Evolutionary conservation across 1,284 basidiomycete species (phyloP), one percentile per base, ranked within the genome.

Genomic region (Heliocybe sulcata): DNA sequence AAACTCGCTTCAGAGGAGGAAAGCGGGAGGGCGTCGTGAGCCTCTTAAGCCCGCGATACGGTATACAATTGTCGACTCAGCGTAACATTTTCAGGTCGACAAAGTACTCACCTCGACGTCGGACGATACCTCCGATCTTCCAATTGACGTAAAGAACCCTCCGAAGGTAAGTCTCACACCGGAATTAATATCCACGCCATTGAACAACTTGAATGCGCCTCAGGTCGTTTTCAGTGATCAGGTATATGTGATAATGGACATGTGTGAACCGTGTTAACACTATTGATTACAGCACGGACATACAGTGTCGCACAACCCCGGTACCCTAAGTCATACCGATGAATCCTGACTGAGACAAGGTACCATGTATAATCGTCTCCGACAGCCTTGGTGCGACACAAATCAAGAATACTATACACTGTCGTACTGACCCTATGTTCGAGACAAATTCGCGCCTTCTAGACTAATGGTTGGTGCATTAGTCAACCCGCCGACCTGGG

Each of bases 1-100:
- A 48, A 38, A 65, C 63, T 2, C 60, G 57, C 20, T 58, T 57
- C 45, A 54, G 63, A 38, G 62, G 63, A 11, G 62, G 64, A 12
- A 62, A 59, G 35, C 61, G 58, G 23, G 60, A 63, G 47, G 61
- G 64, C 10, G 49, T 60, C 55, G 63, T 49, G 27, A 26, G 45
- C n/a, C 4, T n/a, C 9, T 22, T 31, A 25, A 20, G n/a, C 27
- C 29, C 29, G 3, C 16, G 9, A 19, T 12, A 2, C 9, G 6
- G 20, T 20, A 25, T 25, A 6, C 29, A 31, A 31, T 4, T 31
- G 29, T 6, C 12, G 29, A 4, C 12, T 12, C 6, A 6, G 29
- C 12, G 12, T 12, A 6, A 12, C 29, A 4, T 31, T 31, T 31
- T 53, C 53, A 26, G 56, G 55, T 45, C 47, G 60, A 42, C 49